phyloP scores from a whole-genome alignment of 768 basidiomycete genomes.

The Gloeophyllum trabeum region DNA sequence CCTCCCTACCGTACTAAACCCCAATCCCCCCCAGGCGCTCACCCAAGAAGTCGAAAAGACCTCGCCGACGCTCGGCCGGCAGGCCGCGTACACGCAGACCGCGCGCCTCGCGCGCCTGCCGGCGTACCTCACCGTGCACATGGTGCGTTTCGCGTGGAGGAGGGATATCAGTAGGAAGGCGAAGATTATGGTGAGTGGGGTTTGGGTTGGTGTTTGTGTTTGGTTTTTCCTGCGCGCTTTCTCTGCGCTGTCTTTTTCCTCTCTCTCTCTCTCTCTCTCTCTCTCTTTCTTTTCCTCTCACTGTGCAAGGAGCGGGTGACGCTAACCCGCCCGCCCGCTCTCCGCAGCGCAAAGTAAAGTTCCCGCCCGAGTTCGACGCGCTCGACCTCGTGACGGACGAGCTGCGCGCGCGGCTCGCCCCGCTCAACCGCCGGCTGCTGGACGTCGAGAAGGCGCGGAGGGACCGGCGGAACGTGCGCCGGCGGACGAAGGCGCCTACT shows the following conservation, averaged over 20 bases:
- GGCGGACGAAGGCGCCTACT: conserved; percentile 46
- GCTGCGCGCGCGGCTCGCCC: conserved; percentile 57
- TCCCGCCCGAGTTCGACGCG: conserved; percentile 81
- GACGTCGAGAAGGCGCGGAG: conserved; percentile 75
- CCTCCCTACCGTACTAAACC: conserved; percentile 5
- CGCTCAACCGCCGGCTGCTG: conserved; percentile 61
- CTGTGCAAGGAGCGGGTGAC: too few species aligned
- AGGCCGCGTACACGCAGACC: conserved; percentile 72
- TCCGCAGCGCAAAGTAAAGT: conserved; percentile 78
- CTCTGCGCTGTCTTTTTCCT: too few species aligned
- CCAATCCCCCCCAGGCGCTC: conserved; percentile 44
- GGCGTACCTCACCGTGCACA: conserved; percentile 77
- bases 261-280: too few species aligned
- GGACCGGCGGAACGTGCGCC: conserved; percentile 76
- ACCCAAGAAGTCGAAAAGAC: conserved; percentile 80
- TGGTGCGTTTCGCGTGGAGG: conserved; percentile 96
- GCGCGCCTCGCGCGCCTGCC: conserved; percentile 81
- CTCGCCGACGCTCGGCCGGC: conserved; percentile 67
- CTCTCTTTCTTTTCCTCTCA: too few species aligned
- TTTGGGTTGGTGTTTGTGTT: too few species aligned
- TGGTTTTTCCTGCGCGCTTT: too few species aligned
- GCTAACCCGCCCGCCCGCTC: too few species aligned
- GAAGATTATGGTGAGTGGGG: conserved; percentile 77
- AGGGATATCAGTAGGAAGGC: conserved; percentile 85
- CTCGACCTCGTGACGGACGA: conserved; percentile 75